Percentiles rank a stretch among this genome's conserved stretches.
These are phyloP conservation scores for Eremomyces bilateralis DNA, from an alignment of 495 filamentous ascomycete genomes.

Conservation along the genomic window DNA sequence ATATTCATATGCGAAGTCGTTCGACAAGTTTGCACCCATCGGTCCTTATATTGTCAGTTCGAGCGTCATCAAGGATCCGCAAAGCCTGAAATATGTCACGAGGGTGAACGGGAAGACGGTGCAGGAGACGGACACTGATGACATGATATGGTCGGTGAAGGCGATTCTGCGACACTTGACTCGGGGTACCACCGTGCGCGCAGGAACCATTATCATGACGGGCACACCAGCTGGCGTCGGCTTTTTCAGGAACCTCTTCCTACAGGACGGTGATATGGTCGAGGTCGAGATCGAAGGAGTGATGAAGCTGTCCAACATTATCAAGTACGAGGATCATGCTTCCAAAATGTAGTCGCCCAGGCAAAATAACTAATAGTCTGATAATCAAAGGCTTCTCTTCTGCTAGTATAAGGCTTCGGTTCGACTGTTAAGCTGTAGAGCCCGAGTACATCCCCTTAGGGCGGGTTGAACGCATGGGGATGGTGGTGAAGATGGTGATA, in stretches of 20 bases:
- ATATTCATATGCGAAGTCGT: conserved; percentile 25
- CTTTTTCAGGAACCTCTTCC: conserved; percentile 19
- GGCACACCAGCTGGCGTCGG: conserved; percentile 28
- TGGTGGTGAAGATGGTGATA: too few species aligned
- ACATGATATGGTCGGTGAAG: conserved; percentile 19
- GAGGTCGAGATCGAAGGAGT: too few species aligned
- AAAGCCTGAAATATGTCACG: conserved; percentile 12
- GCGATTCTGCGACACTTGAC: conserved; percentile 27
- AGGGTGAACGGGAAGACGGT: conserved; percentile 21
- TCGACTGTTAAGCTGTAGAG: too few species aligned
- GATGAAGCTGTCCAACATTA: too few species aligned
- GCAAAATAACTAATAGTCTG: too few species aligned
- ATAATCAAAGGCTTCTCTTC: too few species aligned
- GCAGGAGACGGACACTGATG: conserved; percentile 16
- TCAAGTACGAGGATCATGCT: too few species aligned
- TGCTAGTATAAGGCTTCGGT: too few species aligned
- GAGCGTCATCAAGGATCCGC: conserved; percentile 11
- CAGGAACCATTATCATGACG: conserved; percentile 26
- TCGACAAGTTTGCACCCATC: conserved; percentile 27
- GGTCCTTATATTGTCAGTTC: conserved; percentile 20
- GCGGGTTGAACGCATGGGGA: too few species aligned
- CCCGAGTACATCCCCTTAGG: too few species aligned
- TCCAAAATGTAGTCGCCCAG: too few species aligned
- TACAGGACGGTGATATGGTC: conserved; percentile 26
- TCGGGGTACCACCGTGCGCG: conserved; percentile 25